Conservation (phyloP, 768 basidiomycete species). For the Suillus bovinus region DNA sequence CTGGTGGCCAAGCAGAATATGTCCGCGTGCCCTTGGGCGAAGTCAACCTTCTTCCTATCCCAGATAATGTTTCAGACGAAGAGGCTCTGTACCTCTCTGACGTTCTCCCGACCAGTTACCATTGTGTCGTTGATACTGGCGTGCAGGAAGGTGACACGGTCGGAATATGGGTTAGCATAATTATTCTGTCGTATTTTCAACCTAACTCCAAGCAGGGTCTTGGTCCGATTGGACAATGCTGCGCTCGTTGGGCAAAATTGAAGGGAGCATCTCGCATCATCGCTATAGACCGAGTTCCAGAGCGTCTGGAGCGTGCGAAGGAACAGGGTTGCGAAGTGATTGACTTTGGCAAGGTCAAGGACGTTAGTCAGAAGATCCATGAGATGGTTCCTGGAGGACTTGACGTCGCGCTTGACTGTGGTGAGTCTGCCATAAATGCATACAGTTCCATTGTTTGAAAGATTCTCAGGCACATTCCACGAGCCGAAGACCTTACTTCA, state of each 20-base stretch:
- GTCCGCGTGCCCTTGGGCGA: slow-evolving; percentile 71
- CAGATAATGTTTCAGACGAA: slow-evolving; percentile 65
- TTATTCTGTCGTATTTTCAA: background rate
- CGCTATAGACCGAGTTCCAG: slow-evolving; percentile 63
- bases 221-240: slow-evolving; percentile 67
- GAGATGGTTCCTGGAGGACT: slow-evolving; percentile 66
- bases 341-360: slow-evolving; percentile 49
- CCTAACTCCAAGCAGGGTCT: slow-evolving; percentile 43
- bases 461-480: slow-evolving; percentile 56
- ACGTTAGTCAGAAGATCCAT: slow-evolving; percentile 53
- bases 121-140: slow-evolving; percentile 70
- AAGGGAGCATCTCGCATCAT: slow-evolving; percentile 74
- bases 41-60: slow-evolving; percentile 70
- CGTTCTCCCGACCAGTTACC: slow-evolving; percentile 72
- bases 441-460: background rate
- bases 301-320: slow-evolving; percentile 47
- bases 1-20: slow-evolving; percentile 77
- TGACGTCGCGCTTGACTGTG: slow-evolving; percentile 62
- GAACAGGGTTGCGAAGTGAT: slow-evolving; percentile 54
- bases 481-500: slow-evolving; percentile 65
- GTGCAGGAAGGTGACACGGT: slow-evolving; percentile 73
- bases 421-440: slow-evolving; percentile 22
- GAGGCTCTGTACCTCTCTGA: slow-evolving; percentile 58
- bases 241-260: slow-evolving; percentile 58
- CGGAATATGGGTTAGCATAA: slow-evolving; percentile 59